Conservation (phyloP, 345 rosid genomes). For the Dimocarpus longan region DNA sequence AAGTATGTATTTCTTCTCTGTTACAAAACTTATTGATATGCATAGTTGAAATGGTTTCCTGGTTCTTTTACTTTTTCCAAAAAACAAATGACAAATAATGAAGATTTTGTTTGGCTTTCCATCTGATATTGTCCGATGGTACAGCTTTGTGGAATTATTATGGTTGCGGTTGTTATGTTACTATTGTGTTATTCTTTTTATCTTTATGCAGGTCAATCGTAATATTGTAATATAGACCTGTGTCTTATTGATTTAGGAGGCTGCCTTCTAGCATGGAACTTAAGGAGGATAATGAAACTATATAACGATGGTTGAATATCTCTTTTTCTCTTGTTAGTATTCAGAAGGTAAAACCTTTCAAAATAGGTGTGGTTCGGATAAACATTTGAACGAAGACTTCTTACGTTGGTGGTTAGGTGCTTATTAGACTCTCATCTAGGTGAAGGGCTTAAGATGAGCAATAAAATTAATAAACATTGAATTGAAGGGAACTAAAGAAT, state of each 20-base stretch:
- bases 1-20: slow-evolving; percentile 18
- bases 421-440: not conserved
- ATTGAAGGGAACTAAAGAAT: too few species aligned
- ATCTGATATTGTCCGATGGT: not conserved
- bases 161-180: not conserved
- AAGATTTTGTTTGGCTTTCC: not conserved
- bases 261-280: too few species aligned
- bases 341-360: not conserved
- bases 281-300: too few species aligned
- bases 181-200: not conserved
- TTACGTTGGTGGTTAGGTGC: not conserved
- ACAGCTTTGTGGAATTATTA: too few species aligned
- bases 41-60: not conserved
- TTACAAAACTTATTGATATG: not conserved
- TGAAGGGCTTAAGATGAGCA: not conserved
- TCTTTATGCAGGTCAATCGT: not conserved
- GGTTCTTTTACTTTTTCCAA: not conserved
- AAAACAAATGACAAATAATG: not conserved
- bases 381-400: too few species aligned
- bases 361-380: not conserved
- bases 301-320: too few species aligned
- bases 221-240: not conserved
- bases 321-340: too few species aligned
- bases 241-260: not conserved
- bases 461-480: too few species aligned